Conservation (phyloP, 2,329 filamentous ascomycete genomes). For the Xylaria sp. region DNA sequence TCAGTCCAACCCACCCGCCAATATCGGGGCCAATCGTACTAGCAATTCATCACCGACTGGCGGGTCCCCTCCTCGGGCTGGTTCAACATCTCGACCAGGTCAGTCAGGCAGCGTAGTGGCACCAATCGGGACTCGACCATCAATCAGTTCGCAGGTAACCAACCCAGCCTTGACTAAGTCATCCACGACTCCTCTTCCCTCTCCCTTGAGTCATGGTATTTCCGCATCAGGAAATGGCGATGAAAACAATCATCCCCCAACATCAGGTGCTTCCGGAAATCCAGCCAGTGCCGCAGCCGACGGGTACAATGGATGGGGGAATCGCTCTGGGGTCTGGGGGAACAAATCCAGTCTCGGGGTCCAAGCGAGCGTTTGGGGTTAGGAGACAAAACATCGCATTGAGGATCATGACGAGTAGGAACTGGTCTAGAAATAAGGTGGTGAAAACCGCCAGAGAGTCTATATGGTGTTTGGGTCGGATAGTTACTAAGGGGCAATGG, state of each 20-base stretch:
- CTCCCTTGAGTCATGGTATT: slow-evolving; percentile 82
- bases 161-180: slow-evolving; percentile 78
- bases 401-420: slow-evolving; percentile 25
- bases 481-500: slow-evolving; percentile 44
- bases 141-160: slow-evolving; percentile 61
- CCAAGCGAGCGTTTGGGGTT: slow-evolving; percentile 95
- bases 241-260: slow-evolving; percentile 54
- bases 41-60: slow-evolving; percentile 85
- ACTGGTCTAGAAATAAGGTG: slow-evolving; percentile 11
- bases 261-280: slow-evolving; percentile 67
- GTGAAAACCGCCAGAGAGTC: slow-evolving; percentile 23
- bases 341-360: slow-evolving; percentile 83
- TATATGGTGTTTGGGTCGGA: slow-evolving; percentile 50
- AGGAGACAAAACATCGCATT: slow-evolving; percentile 46
- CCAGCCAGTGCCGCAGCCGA: slow-evolving; percentile 59
- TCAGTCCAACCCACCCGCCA: slow-evolving; percentile 70
- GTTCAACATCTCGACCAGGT: slow-evolving; percentile 66
- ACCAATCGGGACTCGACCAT: slow-evolving; percentile 91
- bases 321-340: slow-evolving; percentile 85
- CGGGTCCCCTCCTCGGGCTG: slow-evolving; percentile 78
- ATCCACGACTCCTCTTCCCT: slow-evolving; percentile 89
- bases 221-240: slow-evolving; percentile 62
- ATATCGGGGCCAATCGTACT: slow-evolving; percentile 75
- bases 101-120: slow-evolving; percentile 75
- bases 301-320: slow-evolving; percentile 75